Evolutionary conservation across 495 filamentous ascomycete genomes (phyloP).

Genomic region (Tirmania nivea): DNA sequence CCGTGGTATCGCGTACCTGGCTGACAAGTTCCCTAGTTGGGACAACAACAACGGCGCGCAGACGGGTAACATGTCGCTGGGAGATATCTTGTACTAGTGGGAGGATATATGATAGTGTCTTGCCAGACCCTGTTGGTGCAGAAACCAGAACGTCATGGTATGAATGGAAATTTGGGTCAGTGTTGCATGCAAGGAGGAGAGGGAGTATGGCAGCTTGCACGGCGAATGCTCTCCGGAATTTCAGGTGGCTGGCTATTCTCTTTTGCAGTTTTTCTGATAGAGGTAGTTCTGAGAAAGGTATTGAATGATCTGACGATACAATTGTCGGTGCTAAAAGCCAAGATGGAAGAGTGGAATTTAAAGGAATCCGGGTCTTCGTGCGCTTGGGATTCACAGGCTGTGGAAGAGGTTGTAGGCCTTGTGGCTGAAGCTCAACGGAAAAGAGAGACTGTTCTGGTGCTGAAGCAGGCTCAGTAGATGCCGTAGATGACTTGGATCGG

Average conservation of each 20-base stretch:
- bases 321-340: conserved; percentile 60
- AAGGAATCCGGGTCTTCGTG: conserved; percentile 1
- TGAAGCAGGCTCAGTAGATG: neutral
- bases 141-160: conserved; percentile 63
- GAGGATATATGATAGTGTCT: conserved; percentile 77
- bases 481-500: conserved; percentile 2
- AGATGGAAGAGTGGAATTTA: conserved; percentile 31
- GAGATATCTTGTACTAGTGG: conserved; percentile 59
- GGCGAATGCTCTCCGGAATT: conserved; percentile 56
- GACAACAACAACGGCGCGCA: conserved; percentile 62
- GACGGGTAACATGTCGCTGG: conserved; percentile 31
- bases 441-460: neutral
- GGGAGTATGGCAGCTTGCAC: conserved; percentile 68
- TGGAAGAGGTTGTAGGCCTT: conserved; percentile 15
- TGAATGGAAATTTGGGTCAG: conserved; percentile 22
- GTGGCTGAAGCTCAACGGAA: neutral
- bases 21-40: conserved; percentile 76
- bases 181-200: conserved; percentile 31
- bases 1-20: conserved; percentile 43
- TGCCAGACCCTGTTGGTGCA: conserved; percentile 80
- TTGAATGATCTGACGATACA: conserved; percentile 33
- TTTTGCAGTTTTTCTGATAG: conserved; percentile 34
- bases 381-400: conserved; percentile 9
- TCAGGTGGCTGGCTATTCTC: conserved; percentile 35
- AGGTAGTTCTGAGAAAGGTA: conserved; percentile 40